Base-by-base conservation (phyloP, 345 rosid genomes). In the Citrus medica region DNA sequence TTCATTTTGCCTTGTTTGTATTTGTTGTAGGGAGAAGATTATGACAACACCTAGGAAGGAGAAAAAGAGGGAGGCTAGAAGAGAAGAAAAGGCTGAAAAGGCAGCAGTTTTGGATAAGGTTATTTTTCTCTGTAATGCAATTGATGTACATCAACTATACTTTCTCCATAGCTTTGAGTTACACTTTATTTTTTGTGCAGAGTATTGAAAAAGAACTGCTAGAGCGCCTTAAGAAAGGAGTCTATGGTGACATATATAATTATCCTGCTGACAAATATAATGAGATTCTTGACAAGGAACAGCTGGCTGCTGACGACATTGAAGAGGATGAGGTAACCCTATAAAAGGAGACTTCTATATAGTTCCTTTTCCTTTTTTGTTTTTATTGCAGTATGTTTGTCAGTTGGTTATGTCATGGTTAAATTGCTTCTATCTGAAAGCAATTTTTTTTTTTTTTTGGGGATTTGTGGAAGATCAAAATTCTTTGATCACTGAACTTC, bases 101-200 rank as follows among this genome's bases (percentile, higher is more conserved):
- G 98, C 99, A 67, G 99, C 99, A 2, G 79, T 79, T 66, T 65
- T 96, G 84, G 98, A 95, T 14, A 91, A 88, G 99, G 99, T 94
- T 79, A 62, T 73, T 5, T 69, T 77, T 67, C 8, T 21, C 32
- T 24, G 68, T 37, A 28, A 33, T 59, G 61, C 58, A 58, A 24
- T 7, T 7, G 32, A 65, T n/a, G 12, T 60, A 38, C 28, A 35
- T 66, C 13, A 55, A 40, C n/a, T 40, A 6, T 32, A 2, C 37
- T 38, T 24, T 56, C 69, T 71, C 32, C n/a, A 9, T 71, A 73
- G 70, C 72, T 76, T 59, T 79, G 28, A 62, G 65, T 76, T 22
- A 60, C 58, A 10, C 6, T 74, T 1, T 67, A 69, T 1, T 42
- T 61, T 28, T 67, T 83, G 72, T 81, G 81, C 92, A 96, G 99